Percentiles rank a stretch among this genome's conserved stretches.
phyloP scores from a whole-genome alignment of 2,329 filamentous ascomycete species.

The Cercospora beticola region DNA sequence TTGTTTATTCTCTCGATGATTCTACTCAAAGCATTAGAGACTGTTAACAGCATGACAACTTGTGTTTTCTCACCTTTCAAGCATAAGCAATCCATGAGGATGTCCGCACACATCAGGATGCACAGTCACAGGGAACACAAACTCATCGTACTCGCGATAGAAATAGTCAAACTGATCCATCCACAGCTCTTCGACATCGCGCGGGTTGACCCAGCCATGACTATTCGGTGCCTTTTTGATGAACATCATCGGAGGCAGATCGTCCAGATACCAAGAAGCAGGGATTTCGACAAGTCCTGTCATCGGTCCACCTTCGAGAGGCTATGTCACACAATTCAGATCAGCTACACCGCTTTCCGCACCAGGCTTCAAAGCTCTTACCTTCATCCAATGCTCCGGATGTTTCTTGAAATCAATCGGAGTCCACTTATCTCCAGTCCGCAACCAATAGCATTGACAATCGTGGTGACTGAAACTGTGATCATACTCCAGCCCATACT shows the following conservation, averaged over 20 bases:
- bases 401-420: conserved; percentile 66
- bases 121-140: conserved; percentile 74
- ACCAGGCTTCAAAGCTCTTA: no score
- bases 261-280: conserved; percentile 62
- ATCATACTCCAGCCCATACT: conserved; percentile 69
- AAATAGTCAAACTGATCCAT: conserved; percentile 70
- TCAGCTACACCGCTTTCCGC: no score
- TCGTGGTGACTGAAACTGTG: conserved; percentile 67
- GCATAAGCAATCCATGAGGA: conserved; percentile 71
- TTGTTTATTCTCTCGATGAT: conserved; percentile 69
- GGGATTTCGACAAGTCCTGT: conserved; percentile 69
- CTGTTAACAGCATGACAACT: background rate
- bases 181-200: conserved; percentile 66
- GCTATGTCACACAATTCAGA: conserved; percentile 32
- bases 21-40: conserved; percentile 14
- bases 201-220: conserved; percentile 59
- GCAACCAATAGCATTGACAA: conserved; percentile 62
- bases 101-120: conserved; percentile 72
- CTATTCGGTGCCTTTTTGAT: conserved; percentile 65
- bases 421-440: conserved; percentile 65
- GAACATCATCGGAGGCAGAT: conserved; percentile 66
- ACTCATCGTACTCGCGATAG: conserved; percentile 74
- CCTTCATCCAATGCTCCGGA: conserved; percentile 62
- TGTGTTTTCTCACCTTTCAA: conserved; percentile 56
- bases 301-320: conserved; percentile 57